These are phyloP conservation scores for Linnemannia zychae DNA, from an alignment of 192 early-diverging fungal genomes.

Conservation along the genomic window DNA sequence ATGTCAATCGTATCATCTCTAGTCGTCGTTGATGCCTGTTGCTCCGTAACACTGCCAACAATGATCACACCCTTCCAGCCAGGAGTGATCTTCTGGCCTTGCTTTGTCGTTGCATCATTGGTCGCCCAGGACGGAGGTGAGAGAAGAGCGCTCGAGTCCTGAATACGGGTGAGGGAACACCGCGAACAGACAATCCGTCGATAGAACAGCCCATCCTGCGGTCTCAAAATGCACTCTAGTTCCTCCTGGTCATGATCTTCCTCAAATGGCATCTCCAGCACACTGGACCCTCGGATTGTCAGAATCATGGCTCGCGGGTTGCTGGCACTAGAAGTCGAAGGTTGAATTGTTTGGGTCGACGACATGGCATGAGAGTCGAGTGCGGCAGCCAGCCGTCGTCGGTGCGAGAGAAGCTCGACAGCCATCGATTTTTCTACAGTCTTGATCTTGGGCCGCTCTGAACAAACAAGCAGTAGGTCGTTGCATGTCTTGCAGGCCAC, in stretches of 20 bases:
- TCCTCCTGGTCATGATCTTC: constrained; percentile 4
- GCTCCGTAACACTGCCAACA: not conserved
- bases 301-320: constrained; percentile 8
- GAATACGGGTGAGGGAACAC: not conserved
- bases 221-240: constrained; percentile 22
- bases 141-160: not conserved
- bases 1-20: constrained; percentile 4
- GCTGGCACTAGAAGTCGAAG: not conserved
- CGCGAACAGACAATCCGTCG: constrained; percentile 22
- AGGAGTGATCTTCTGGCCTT: not conserved
- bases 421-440: constrained; percentile 27
- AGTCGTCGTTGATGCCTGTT: not conserved
- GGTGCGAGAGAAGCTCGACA: constrained; percentile 3
- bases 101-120: not conserved
- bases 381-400: not conserved
- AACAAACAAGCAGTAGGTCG: constrained; percentile 5
- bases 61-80: constrained; percentile 41
- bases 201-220: constrained; percentile 31
- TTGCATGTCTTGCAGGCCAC: constrained; percentile 22
- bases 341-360: not conserved
- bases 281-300: not conserved
- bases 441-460: constrained; percentile 26
- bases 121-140: too few relatives aligned
- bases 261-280: constrained; percentile 8
- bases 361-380: not conserved